Conservation (phyloP, 192 early-diverging fungal genomes). For the Coemansia sp. region DNA sequence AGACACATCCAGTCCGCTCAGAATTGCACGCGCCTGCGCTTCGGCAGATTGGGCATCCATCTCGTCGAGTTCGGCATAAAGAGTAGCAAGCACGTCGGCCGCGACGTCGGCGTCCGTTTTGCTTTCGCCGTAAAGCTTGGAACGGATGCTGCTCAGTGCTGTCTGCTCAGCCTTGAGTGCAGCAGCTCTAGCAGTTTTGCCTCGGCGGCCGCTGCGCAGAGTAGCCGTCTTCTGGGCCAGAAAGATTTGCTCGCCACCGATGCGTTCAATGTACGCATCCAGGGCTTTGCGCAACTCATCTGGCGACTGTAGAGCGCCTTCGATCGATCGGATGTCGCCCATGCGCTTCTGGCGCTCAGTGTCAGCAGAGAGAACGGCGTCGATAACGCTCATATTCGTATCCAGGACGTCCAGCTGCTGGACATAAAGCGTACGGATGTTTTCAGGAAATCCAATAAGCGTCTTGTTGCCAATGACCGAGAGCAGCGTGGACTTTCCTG, state of each 20-base stretch:
- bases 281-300: slow-evolving; percentile 29
- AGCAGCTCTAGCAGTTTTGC: slow-evolving; percentile 57
- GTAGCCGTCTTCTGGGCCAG: slow-evolving; percentile 59
- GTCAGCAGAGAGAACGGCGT: slow-evolving; percentile 65
- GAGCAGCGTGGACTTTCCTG: slow-evolving; percentile 92
- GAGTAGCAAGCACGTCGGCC: slow-evolving; percentile 56
- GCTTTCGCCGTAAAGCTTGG: slow-evolving; percentile 23
- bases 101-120: slow-evolving; percentile 47
- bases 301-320: slow-evolving; percentile 41
- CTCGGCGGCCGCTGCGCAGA: slow-evolving; percentile 65
- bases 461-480: slow-evolving; percentile 86
- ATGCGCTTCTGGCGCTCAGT: slow-evolving; percentile 55
- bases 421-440: slow-evolving; percentile 76
- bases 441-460: slow-evolving; percentile 79
- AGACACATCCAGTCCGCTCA: slow-evolving; percentile 73
- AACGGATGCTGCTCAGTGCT: slow-evolving; percentile 21
- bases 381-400: slow-evolving; percentile 55
- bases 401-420: slow-evolving; percentile 70
- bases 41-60: slow-evolving; percentile 65
- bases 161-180: slow-evolving; percentile 54
- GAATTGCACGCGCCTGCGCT: slow-evolving; percentile 65
- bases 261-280: slow-evolving; percentile 46
- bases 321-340: slow-evolving; percentile 49
- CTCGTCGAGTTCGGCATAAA: slow-evolving; percentile 59
- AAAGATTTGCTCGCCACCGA: slow-evolving; percentile 37